These are phyloP conservation scores for Wickerhamiella hasegawae DNA, from an alignment of 805 yeast genomes.

Conservation along the genomic window DNA sequence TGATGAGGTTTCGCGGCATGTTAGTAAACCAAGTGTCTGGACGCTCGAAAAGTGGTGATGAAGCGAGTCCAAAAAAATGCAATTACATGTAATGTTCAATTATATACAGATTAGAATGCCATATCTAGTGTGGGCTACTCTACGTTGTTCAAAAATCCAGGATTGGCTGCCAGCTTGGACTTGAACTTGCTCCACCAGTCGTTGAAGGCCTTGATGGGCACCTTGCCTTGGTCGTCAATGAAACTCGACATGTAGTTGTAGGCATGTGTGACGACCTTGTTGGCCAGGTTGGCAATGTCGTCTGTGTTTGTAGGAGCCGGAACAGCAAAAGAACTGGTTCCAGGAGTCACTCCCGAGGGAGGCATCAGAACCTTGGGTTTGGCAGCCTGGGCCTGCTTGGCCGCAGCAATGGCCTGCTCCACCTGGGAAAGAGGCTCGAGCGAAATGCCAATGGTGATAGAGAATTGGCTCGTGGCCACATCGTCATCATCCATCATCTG, in stretches of 20 bases:
- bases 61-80: too few relatives aligned
- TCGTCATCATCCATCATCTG: conserved; percentile 40
- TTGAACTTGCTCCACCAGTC: conserved; percentile 91
- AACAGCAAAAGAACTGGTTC: too few relatives aligned
- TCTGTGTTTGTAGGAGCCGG: conserved; percentile 24
- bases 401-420: conserved; percentile 34
- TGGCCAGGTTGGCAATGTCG: conserved; percentile 51
- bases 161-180: conserved; percentile 59
- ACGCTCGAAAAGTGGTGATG: too few relatives aligned
- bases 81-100: too few relatives aligned
- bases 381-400: conserved; percentile 20
- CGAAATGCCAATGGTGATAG: conserved; percentile 63
- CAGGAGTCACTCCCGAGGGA: conserved; percentile 13
- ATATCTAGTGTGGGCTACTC: too few relatives aligned
- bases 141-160: conserved; percentile 51
- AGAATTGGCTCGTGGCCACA: conserved; percentile 22
- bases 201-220: conserved; percentile 74
- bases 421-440: conserved; percentile 68
- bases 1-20: conserved; percentile 23
- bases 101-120: too few relatives aligned
- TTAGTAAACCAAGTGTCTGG: too few relatives aligned
- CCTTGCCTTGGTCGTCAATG: conserved; percentile 62
- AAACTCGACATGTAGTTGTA: conserved; percentile 85
- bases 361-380: conserved; percentile 13
- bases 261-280: conserved; percentile 80